A percentile compares a stretch with the other conserved stretches of the same genome.
These are phyloP conservation scores for Colletotrichum sp. DNA, from an alignment of 2,329 filamentous ascomycete genomes.

Conservation along the genomic window DNA sequence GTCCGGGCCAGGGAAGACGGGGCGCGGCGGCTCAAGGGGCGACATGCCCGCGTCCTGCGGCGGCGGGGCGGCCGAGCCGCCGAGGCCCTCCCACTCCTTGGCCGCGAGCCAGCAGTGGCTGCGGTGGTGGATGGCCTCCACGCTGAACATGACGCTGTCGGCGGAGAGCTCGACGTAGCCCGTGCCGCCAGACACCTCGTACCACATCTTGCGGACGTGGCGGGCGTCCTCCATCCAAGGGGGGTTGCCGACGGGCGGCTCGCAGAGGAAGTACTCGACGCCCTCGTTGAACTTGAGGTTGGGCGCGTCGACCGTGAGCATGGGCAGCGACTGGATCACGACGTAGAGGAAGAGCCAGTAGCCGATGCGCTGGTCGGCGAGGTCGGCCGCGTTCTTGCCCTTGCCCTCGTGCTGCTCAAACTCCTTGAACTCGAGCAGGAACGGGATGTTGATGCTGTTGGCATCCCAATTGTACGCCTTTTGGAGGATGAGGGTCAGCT, in stretches of 20 bases:
- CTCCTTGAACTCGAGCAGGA: conserved; percentile 72
- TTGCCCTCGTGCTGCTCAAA: conserved; percentile 74
- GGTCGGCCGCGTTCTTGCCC: conserved; percentile 68
- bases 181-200: conserved; percentile 70
- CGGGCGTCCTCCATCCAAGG: conserved; percentile 76
- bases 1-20: conserved; percentile 37
- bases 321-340: conserved; percentile 77
- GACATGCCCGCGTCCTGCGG: conserved; percentile 39
- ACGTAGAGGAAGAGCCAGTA: conserved; percentile 85
- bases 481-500: conserved; percentile 78
- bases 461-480: conserved; percentile 83
- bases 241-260: conserved; percentile 73
- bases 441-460: conserved; percentile 61
- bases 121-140: conserved; percentile 65
- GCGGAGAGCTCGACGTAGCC: conserved; percentile 63
- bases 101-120: conserved; percentile 62
- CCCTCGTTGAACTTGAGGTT: conserved; percentile 71
- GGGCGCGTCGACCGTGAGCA: conserved; percentile 79
- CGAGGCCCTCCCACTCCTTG: conserved; percentile 51
- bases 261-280: conserved; percentile 83
- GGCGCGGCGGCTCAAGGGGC: conserved; percentile 41
- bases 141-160: conserved; percentile 65
- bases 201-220: conserved; percentile 73
- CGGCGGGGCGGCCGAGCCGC: conserved; percentile 30
- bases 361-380: conserved; percentile 74